phyloP scores from a whole-genome alignment of 2,329 filamentous ascomycete species.

The Fusarium sp. region DNA sequence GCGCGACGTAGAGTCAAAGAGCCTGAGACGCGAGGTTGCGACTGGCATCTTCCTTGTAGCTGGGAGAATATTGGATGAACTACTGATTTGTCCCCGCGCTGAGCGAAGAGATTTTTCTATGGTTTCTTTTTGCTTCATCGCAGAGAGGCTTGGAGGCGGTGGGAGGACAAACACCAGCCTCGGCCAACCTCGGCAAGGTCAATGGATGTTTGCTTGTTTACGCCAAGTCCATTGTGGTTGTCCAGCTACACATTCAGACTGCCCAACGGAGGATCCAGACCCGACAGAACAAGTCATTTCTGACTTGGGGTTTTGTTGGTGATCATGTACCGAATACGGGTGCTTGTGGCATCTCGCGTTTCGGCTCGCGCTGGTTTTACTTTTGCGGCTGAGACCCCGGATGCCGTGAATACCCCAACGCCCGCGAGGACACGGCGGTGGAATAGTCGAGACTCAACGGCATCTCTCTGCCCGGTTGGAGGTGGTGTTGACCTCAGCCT shows the following conservation, averaged over 20 bases:
- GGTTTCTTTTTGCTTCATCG: background rate
- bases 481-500: background rate
- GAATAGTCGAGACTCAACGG: background rate
- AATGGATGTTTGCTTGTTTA: slow-evolving; percentile 4
- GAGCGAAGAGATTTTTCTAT: background rate
- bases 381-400: slow-evolving; percentile 1
- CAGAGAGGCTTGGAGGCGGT: background rate
- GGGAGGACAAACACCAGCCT: slow-evolving; percentile 16
- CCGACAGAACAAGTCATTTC: background rate
- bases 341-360: background rate
- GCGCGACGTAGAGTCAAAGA: slow-evolving; percentile 9
- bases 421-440: background rate
- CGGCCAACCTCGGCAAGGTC: background rate
- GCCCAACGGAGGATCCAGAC: background rate
- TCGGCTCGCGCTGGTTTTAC: background rate
- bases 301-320: background rate
- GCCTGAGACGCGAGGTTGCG: background rate
- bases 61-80: background rate
- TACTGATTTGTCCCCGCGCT: slow-evolving; percentile 2
- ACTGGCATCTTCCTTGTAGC: background rate
- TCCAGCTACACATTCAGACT: background rate
- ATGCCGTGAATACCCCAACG: background rate
- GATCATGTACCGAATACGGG: slow-evolving; percentile 1
- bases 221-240: background rate
- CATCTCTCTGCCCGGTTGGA: background rate